These are phyloP conservation scores for Backusella luteola DNA, from an alignment of 192 early-diverging fungal species.

Conservation along the genomic window DNA sequence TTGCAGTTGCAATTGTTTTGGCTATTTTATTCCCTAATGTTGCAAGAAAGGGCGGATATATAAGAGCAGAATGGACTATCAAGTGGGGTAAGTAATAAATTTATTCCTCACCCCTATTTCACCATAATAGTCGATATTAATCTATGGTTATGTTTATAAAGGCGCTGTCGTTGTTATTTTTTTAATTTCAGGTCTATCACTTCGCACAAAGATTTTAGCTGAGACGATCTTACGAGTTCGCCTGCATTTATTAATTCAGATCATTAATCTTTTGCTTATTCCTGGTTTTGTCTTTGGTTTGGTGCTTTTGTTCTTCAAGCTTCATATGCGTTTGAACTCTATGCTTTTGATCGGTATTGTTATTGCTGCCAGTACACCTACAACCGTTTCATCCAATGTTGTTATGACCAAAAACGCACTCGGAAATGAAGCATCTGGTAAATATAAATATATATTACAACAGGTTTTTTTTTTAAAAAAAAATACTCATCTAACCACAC, in stretches of 20 bases:
- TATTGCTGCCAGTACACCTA: slow-evolving; percentile 63
- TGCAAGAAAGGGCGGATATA: slow-evolving; percentile 52
- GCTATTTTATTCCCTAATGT: slow-evolving; percentile 59
- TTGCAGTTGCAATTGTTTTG: slow-evolving; percentile 59
- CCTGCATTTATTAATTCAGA: slow-evolving; percentile 60
- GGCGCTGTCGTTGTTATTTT: slow-evolving; percentile 43
- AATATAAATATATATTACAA: background rate
- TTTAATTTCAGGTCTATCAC: slow-evolving; percentile 37
- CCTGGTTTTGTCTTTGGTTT: slow-evolving; percentile 62
- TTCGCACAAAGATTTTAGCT: slow-evolving; percentile 31
- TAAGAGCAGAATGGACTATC: slow-evolving; percentile 61
- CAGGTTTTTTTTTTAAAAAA: background rate
- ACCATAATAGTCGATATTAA: background rate
- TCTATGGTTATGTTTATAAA: slow-evolving; percentile 10
- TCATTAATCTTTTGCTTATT: slow-evolving; percentile 56
- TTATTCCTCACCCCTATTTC: background rate
- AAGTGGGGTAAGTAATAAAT: slow-evolving; percentile 49
- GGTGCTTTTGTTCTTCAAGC: slow-evolving; percentile 47
- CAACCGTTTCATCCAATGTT: slow-evolving; percentile 75
- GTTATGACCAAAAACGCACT: slow-evolving; percentile 71
- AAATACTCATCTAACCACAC: background rate
- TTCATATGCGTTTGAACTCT: slow-evolving; percentile 44
- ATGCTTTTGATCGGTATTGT: slow-evolving; percentile 61
- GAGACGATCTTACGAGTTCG: slow-evolving; percentile 39
- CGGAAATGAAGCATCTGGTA: slow-evolving; percentile 61